A percentile compares a stretch with the other conserved stretches of the same genome.
These are phyloP conservation scores for Fusarium stilboides DNA, from an alignment of 2,329 filamentous ascomycete species.

Conservation along the genomic window DNA sequence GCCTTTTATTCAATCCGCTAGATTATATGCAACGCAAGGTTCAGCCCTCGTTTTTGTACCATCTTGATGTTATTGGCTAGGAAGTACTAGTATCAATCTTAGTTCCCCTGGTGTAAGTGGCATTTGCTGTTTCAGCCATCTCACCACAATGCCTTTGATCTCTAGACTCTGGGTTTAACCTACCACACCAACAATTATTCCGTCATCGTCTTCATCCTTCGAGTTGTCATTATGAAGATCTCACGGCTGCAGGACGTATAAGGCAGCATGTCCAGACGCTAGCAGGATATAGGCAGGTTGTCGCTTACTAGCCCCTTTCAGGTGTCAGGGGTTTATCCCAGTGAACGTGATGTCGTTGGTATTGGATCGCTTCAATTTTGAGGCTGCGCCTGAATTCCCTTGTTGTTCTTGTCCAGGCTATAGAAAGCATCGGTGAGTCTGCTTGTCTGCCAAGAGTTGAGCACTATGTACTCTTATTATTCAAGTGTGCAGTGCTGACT, in stretches of 20 bases:
- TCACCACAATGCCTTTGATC: background rate
- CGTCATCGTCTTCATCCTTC: background rate
- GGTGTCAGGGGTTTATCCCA: constrained; percentile 14
- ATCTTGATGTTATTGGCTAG: no score
- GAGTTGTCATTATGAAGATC: background rate
- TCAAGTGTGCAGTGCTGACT: no score
- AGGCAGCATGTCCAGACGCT: constrained; percentile 12
- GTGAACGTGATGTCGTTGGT: background rate
- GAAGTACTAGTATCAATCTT: no score
- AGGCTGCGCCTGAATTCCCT: background rate
- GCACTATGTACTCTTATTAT: no score
- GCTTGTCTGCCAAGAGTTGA: no score
- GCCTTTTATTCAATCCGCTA: no score
- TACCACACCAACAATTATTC: background rate
- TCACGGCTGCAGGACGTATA: background rate
- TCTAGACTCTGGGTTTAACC: background rate
- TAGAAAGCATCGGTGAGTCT: background rate
- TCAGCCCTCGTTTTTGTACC: no score
- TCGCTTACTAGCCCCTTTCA: constrained; percentile 11
- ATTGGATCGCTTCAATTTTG: constrained; percentile 27
- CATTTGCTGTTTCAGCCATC: background rate
- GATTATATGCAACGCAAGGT: no score
- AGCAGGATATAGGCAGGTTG: constrained; percentile 31
- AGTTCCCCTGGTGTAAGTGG: background rate
- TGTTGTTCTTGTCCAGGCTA: background rate